A percentile compares a stretch with the other conserved stretches of the same genome.
Conservation (phyloP, 2,329 filamentous ascomycete species). For the Rhytidhysteron rufulum region DNA sequence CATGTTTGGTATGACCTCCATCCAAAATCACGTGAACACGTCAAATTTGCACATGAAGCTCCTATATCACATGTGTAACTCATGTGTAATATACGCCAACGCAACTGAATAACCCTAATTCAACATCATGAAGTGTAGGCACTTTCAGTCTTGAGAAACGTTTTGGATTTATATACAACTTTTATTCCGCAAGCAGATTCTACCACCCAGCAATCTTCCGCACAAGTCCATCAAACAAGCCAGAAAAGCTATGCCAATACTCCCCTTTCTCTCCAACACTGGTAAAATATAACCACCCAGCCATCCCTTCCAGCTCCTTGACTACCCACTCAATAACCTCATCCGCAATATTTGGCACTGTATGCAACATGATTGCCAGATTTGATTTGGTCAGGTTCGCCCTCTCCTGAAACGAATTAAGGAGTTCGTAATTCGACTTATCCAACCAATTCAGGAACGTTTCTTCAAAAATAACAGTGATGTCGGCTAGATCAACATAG, state of each 20-base stretch:
- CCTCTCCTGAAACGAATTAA: constrained; percentile 13
- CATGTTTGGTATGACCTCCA: too few relatives aligned
- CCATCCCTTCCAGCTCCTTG: constrained; percentile 24
- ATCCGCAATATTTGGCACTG: constrained; percentile 19
- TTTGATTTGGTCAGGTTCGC: constrained; percentile 13
- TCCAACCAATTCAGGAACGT: constrained; percentile 26
- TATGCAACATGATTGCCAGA: constrained; percentile 25
- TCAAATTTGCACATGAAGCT: too few relatives aligned
- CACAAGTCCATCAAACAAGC: constrained; percentile 16
- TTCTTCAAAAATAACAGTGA: constrained; percentile 31
- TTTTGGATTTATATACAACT: too few relatives aligned
- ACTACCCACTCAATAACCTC: constrained; percentile 23
- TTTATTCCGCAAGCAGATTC: too few relatives aligned
- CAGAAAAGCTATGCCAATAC: constrained; percentile 26
- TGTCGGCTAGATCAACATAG: constrained; percentile 26
- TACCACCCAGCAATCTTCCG: constrained; percentile 7
- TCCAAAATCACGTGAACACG: too few relatives aligned
- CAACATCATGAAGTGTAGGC: too few relatives aligned
- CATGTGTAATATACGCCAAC: too few relatives aligned
- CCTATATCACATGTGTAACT: too few relatives aligned
- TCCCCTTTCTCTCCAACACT: constrained; percentile 18
- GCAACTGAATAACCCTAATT: too few relatives aligned
- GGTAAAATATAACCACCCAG: constrained; percentile 27
- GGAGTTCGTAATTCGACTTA: constrained; percentile 14
- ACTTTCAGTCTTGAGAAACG: too few relatives aligned